Percentiles rank a stretch among this genome's conserved stretches.
Evolutionary conservation across 805 yeast genomes (phyloP).

Genomic region (Sugiyamaella boreocaroliniensis): DNA sequence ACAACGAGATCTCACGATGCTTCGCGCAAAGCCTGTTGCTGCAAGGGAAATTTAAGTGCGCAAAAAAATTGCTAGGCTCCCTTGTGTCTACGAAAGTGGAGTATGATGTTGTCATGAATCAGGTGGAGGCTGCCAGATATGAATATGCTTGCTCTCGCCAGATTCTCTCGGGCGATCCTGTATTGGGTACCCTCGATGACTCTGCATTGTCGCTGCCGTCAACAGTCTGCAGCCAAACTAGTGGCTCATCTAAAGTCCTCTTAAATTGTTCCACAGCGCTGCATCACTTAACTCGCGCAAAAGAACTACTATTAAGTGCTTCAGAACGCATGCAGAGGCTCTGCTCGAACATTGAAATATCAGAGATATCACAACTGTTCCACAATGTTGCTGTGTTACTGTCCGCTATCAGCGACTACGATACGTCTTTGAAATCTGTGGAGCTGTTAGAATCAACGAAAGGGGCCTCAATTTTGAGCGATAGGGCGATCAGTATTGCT

Average conservation of each 20-base stretch:
- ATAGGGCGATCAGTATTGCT: not conserved
- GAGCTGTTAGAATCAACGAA: slow-evolving; percentile 1
- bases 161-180: slow-evolving; percentile 38
- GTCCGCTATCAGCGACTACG: slow-evolving; percentile 7
- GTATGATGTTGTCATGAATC: not conserved
- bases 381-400: slow-evolving; percentile 11
- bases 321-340: not conserved
- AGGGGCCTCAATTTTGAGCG: slow-evolving; percentile 4
- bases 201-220: slow-evolving; percentile 45
- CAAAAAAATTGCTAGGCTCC: slow-evolving; percentile 7
- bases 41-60: slow-evolving; percentile 12
- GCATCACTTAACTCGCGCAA: slow-evolving; percentile 1
- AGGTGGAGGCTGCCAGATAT: not conserved
- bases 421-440: not conserved
- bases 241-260: not conserved
- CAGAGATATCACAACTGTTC: slow-evolving; percentile 10
- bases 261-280: slow-evolving; percentile 3
- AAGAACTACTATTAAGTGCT: slow-evolving; percentile 3
- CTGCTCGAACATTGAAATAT: slow-evolving; percentile 15
- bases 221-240: not conserved
- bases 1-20: slow-evolving; percentile 7
- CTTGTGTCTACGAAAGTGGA: not conserved
- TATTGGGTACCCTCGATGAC: slow-evolving; percentile 43
- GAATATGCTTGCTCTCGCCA: not conserved
- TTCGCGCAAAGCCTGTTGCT: slow-evolving; percentile 12